Evolutionary conservation across 2,329 filamentous ascomycete genomes (phyloP), one percentile per base, ranked within the genome.

Genomic region (Diaporthe sp.): DNA sequence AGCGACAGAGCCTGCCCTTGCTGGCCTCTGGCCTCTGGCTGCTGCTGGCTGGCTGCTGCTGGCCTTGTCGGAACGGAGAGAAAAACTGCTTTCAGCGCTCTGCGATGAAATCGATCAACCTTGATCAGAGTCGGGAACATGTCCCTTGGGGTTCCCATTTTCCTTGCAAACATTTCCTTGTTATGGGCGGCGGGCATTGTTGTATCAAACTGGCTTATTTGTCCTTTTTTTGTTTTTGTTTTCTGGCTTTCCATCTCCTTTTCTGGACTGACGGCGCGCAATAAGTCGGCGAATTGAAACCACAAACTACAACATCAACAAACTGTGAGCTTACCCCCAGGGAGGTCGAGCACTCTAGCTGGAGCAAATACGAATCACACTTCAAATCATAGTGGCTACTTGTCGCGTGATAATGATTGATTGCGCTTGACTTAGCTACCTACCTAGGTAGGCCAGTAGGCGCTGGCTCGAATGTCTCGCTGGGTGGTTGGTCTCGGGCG

Each of bases 111-210:
- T 37, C 61, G 25, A 67, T 34, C 31, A 34, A 51, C 17, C 20
- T 31, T n/a, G 17, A 47, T 51, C 53, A 72, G 57, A 47, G 37
- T 53, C n/a, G 58, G 39, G 22, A 44, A 55, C 67, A 55, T 31
- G 44, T 25, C 28, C 34, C 7, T 53, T 37, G 57, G 49, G n/a
- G 31, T 53, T 55, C n/a, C n/a, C 42, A 10, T 53, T 67, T 67
- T 71, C 72, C 34, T 71, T 57, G 34, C 67, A 63, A 73, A 67
- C 72, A 42, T 76, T 71, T 74, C 74, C 72, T 72, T 76, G 25
- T 74, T 42, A 47, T 74, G 25, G 57, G 58, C n/a, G 72, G 28
- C 65, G 51, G 75, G 65, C 67, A 61, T 76, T 42, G 58, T 76
- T 53, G 53, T 70, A 37, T 51, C 68, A 65, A 61, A 61, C 57